Evolutionary conservation across 2,329 filamentous ascomycete species (phyloP), one percentile per base, ranked within the genome.

Genomic region (Fusarium domesticum): DNA sequence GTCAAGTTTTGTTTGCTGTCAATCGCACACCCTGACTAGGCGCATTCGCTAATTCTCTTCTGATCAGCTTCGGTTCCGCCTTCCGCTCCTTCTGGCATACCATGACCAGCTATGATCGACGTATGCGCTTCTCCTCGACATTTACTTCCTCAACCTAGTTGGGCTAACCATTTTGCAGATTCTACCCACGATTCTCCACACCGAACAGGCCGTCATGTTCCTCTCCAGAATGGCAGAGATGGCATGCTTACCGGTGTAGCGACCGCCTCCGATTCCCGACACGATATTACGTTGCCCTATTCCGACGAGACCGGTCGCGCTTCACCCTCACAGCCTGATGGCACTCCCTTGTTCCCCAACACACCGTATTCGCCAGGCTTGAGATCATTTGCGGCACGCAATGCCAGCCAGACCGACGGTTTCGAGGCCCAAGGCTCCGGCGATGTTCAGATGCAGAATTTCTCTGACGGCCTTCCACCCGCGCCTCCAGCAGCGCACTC

Each of bases 391-490:
- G 77, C 83, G 39, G 87, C 85, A 57, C 78, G 80, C 57, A 77
- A 81, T 59, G 76, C 81, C 28, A 82, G 76, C 49, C 80, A 82
- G 54, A 73, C 73, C 47, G 79, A 84, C 46, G 79, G 81, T 37
- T 83, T 87, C 58, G 87, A 93, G 63, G 82, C 82, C 46, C 79
- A 84, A 56, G 83, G 73, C 71, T 71, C 81, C 5, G 87, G 88
- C 54, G 92, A 96, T 67, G 96, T 98, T 51, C 92, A 87, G 57
- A 93, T 98, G 89, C 93, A 96, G 70, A 87, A 87, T 50, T 98
- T 98, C 71, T 83, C 86, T 61, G 91, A 96, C 56, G 93, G 93
- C 43, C 78, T 89, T 18, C 91, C 93, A 3, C 93, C 93, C 3
- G 83, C 93, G 6, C 93, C 93, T 3, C 90, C 93, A 6, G 84